These are phyloP conservation scores for Colletotrichum siamense DNA, from an alignment of 2,329 filamentous ascomycete genomes.

Conservation along the genomic window DNA sequence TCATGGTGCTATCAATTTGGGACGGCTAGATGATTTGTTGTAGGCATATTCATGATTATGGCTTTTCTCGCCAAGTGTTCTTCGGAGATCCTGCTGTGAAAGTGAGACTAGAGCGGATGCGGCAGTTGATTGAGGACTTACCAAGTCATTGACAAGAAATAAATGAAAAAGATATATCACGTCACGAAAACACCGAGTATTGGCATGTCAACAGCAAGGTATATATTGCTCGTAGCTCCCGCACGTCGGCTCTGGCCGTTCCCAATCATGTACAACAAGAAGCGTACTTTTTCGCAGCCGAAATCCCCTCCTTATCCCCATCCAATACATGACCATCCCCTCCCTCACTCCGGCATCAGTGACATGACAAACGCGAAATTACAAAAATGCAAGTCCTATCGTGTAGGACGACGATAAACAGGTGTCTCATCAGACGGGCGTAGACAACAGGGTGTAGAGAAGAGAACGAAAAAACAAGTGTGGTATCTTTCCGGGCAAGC, in stretches of 20 bases:
- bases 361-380: conserved; percentile 16
- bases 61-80: not conserved
- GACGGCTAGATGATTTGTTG: not conserved
- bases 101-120: not conserved
- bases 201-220: conserved; percentile 7
- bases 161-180: not conserved
- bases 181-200: not conserved
- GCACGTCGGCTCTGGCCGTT: not conserved
- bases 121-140: not conserved
- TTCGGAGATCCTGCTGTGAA: not conserved
- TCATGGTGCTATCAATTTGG: not conserved
- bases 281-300: not conserved
- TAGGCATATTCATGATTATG: not conserved
- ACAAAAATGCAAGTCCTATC: not conserved
- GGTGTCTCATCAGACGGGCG: not conserved
- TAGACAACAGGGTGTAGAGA: not conserved
- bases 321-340: conserved; percentile 3
- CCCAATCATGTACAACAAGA: conserved; percentile 13
- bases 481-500: conserved; percentile 23
- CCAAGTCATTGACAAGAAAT: not conserved
- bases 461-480: conserved; percentile 12
- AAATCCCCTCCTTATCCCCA: not conserved
- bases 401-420: not conserved
- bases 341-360: conserved; percentile 11
- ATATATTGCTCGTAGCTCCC: conserved; percentile 1